A percentile compares a stretch with the other conserved stretches of the same genome.
Evolutionary conservation across 306 rosid genomes (phyloP).

Genomic region (Ochetophila trinervis): DNA sequence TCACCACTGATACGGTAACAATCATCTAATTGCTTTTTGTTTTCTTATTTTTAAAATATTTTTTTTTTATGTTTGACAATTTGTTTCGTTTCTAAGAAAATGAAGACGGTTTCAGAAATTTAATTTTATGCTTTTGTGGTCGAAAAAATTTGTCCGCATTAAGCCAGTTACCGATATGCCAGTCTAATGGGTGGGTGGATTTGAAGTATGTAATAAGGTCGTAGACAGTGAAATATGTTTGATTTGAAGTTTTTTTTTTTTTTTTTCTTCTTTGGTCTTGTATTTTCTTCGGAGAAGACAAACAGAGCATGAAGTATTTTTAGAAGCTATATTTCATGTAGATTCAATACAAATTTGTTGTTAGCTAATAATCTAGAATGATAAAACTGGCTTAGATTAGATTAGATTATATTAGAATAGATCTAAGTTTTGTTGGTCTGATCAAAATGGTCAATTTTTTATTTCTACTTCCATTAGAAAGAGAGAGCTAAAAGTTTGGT

Average conservation of each 20-base stretch:
- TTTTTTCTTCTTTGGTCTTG: background rate
- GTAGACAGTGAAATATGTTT: background rate
- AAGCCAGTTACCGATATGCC: background rate
- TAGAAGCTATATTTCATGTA: background rate
- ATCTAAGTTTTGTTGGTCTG: background rate
- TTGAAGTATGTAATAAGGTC: background rate
- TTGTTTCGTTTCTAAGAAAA: slow-evolving; percentile 7
- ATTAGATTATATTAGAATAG: no score
- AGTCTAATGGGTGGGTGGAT: slow-evolving; percentile 2
- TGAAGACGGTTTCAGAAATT: background rate
- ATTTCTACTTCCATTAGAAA: background rate
- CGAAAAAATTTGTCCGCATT: background rate
- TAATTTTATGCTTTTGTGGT: background rate
- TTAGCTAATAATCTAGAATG: background rate
- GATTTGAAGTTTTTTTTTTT: background rate
- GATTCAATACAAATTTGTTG: background rate
- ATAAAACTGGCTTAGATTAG: background rate
- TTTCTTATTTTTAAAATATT: background rate
- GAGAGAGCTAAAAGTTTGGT: background rate
- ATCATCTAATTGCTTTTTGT: background rate
- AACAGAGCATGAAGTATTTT: no score
- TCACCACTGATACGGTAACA: slow-evolving; percentile 86
- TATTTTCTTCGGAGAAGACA: background rate
- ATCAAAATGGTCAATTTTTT: background rate
- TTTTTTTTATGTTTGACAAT: background rate